Base-by-base conservation (phyloP, 768 basidiomycete genomes). In the Calocybe gangraenosa region DNA sequence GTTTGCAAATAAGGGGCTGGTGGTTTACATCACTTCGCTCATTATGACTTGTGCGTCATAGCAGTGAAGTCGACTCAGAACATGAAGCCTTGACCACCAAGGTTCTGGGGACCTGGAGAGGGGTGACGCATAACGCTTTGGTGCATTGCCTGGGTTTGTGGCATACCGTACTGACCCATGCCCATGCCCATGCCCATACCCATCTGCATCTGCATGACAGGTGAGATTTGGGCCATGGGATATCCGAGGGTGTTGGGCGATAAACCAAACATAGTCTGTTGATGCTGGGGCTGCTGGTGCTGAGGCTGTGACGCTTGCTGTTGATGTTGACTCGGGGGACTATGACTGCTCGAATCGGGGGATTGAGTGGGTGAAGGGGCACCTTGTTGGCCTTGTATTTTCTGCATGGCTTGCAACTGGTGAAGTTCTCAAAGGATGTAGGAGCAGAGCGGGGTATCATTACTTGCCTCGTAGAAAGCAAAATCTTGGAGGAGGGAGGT, bases 401-500 rank as follows among this genome's bases (percentile, higher is more conserved):
- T 92, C 63, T 92, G 89, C 70, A 90, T 81, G 11, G 90, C 77
- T 69, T 92, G 89, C n/a, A 92, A 67, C 87, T 92, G 54, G 18
- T 20, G 18, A 39, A 13, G 32, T 39, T 41, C 5, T 33, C 11
- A 18, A 38, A 40, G 40, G 19, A 39, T 21, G 8, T 36, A 48
- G 46, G 33, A 11, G 6, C 17, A 15, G 18, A 43, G 8, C 13
- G 21, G 25, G 36, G 13, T 35, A 3, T 44, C n/a, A 8, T 40
- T 13, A 56, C 74, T 22, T 53, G 92, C 90, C 75, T 92, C 90
- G 54, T 92, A 92, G 64, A 87, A 92, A 11, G 87, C 89, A 58
- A 91, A 92, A 64, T 96, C 94, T 61, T 97, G 93, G 25, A 97
- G 70, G 28, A 97, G 71, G 7, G 92, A 93, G 2, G 96, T 98